A percentile compares a stretch with the other conserved stretches of the same genome.
phyloP scores from a whole-genome alignment of 305 asterid species.

The Solanum hybrid region DNA sequence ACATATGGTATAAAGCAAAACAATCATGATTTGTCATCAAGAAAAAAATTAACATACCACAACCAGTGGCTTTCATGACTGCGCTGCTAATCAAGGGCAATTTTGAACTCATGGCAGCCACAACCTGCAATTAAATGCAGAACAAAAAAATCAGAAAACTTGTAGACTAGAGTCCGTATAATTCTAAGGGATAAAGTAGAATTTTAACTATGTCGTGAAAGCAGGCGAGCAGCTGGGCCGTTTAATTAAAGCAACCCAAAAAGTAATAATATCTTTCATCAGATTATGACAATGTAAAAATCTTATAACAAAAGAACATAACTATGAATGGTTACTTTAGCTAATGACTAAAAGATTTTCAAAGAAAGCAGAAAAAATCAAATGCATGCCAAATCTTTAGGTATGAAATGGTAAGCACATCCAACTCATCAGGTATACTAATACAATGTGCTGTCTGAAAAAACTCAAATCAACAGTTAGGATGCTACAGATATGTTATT shows the following conservation, averaged over 20 bases:
- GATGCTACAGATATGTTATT: neutral
- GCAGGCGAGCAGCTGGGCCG: neutral
- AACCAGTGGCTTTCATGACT: constrained; percentile 82
- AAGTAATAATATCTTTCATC: neutral
- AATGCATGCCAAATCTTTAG: neutral
- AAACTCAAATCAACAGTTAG: neutral
- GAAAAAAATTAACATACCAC: constrained; percentile 39
- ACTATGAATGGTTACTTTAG: neutral
- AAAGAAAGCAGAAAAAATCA: neutral
- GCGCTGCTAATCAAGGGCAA: constrained; percentile 89
- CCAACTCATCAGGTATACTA: neutral
- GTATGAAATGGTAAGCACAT: neutral
- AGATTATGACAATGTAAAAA: neutral
- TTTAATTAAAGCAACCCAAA: neutral
- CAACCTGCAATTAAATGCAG: constrained; percentile 33
- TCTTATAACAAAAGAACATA: neutral
- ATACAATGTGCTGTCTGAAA: neutral
- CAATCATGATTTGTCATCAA: neutral
- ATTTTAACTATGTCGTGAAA: neutral
- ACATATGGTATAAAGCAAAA: neutral
- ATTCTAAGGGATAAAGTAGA: neutral
- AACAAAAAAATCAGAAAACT: neutral
- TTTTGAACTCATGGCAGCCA: constrained; percentile 86
- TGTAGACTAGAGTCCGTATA: neutral
- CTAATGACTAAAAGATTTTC: neutral